A percentile compares a stretch with the other conserved stretches of the same genome.
phyloP scores from a whole-genome alignment of 306 rosid species.

The Carpinus viminea region DNA sequence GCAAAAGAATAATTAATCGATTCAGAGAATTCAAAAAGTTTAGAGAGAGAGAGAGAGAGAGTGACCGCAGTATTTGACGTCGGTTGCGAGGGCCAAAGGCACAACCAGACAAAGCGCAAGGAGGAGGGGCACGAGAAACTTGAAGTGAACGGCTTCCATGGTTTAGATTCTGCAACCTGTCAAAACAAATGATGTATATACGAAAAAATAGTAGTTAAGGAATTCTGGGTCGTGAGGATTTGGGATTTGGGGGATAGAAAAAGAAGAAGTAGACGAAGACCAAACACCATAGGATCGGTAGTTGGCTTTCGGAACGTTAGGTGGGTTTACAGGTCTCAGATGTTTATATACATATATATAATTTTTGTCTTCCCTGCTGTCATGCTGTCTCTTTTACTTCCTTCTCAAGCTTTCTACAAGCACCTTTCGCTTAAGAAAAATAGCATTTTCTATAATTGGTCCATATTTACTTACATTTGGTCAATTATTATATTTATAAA shows the following conservation, averaged over 20 bases:
- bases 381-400: too few relatives aligned
- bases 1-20: not conserved
- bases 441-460: too few relatives aligned
- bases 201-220: not conserved
- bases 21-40: not conserved
- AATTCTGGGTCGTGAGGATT: not conserved
- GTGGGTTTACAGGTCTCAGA: not conserved
- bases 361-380: too few relatives aligned
- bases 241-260: not conserved
- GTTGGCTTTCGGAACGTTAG: conserved; percentile 12
- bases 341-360: too few relatives aligned
- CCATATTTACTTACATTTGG: too few relatives aligned
- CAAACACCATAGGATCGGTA: not conserved
- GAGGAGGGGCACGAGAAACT: conserved; percentile 28
- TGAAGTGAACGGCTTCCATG: conserved; percentile 32
- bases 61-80: conserved; percentile 55
- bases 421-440: too few relatives aligned
- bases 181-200: not conserved
- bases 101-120: conserved; percentile 35
- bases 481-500: too few relatives aligned
- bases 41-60: conserved; percentile 7
- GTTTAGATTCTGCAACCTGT: conserved; percentile 29
- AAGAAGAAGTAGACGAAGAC: not conserved
- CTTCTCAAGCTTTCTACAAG: too few relatives aligned
- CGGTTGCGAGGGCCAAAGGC: conserved; percentile 46